Conservation (phyloP, 1,284 basidiomycete genomes). For the Ceratobasidium sp. region DNA sequence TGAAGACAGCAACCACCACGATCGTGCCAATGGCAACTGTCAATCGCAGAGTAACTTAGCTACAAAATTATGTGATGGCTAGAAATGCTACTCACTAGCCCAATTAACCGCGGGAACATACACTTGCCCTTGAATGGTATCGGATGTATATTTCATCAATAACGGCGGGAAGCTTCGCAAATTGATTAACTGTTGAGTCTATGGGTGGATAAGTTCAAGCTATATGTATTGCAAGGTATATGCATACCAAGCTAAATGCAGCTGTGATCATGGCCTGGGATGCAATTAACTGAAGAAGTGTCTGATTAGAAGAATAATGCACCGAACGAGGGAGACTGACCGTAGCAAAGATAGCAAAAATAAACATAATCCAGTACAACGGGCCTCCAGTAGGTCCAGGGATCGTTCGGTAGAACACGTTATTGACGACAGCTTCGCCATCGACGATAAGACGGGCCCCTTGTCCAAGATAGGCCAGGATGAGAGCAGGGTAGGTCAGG, state of each 20-base stretch:
- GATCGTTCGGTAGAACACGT: constrained; percentile 69
- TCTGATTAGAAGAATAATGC: neutral
- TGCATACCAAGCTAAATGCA: constrained; percentile 60
- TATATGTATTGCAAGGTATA: constrained; percentile 32
- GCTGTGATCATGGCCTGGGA: constrained; percentile 74
- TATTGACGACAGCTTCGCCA: constrained; percentile 57
- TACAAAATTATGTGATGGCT: constrained; percentile 41
- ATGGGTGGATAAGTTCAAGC: neutral
- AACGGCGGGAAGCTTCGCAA: constrained; percentile 62
- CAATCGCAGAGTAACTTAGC: constrained; percentile 7
- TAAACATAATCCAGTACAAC: constrained; percentile 67
- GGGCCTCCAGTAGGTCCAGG: constrained; percentile 61
- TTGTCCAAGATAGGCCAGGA: constrained; percentile 72
- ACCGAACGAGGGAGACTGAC: constrained; percentile 48
- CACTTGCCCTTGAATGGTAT: constrained; percentile 65
- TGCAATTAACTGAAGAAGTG: constrained; percentile 63
- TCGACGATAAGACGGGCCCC: constrained; percentile 64
- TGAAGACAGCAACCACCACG: constrained; percentile 64
- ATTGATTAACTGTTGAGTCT: constrained; percentile 66
- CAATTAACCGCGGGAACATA: constrained; percentile 69
- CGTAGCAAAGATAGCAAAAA: constrained; percentile 67
- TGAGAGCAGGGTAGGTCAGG: constrained; percentile 66
- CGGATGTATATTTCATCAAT: constrained; percentile 63
- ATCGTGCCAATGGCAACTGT: constrained; percentile 63
- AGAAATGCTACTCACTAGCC: constrained; percentile 47